phyloP scores from a whole-genome alignment of 2,329 filamentous ascomycete genomes.

The Didymella pinodella region DNA sequence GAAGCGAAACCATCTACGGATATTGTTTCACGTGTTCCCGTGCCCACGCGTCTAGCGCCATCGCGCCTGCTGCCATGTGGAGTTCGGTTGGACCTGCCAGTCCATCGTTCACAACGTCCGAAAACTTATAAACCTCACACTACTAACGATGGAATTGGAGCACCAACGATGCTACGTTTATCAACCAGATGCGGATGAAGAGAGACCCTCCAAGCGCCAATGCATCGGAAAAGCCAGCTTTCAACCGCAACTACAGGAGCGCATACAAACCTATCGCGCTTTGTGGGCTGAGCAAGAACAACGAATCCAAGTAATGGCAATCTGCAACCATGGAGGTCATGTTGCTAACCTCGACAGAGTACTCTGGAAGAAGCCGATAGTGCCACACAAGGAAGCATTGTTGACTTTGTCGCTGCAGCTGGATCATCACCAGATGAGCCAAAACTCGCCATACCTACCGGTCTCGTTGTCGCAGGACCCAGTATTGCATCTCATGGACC shows the following conservation, averaged over 20 bases:
- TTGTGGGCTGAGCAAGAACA: conserved; percentile 71
- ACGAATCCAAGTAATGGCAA: conserved; percentile 64
- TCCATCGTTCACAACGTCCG: conserved; percentile 17
- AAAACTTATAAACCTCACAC: conserved; percentile 2
- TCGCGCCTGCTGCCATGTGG: conserved; percentile 18
- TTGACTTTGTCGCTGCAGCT: conserved; percentile 49
- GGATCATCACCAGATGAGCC: conserved; percentile 29
- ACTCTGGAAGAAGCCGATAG: conserved; percentile 53
- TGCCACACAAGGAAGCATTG: conserved; percentile 50
- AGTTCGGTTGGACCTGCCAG: conserved; percentile 16
- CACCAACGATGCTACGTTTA: conserved; percentile 60
- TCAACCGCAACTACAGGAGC: conserved; percentile 49
- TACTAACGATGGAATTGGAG: conserved; percentile 58
- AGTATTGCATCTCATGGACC: conserved; percentile 78
- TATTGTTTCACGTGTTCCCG: conserved; percentile 35
- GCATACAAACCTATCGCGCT: conserved; percentile 67
- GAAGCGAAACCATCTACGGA: conserved; percentile 6
- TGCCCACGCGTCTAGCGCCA: conserved; percentile 36
- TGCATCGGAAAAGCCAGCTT: conserved; percentile 42
- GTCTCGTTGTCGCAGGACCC: conserved; percentile 78
- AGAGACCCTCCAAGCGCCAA: conserved; percentile 53
- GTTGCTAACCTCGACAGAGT: conserved; percentile 35
- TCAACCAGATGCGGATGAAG: conserved; percentile 45
- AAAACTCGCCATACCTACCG: conserved; percentile 67
- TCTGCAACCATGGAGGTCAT: not conserved